Base-by-base conservation (phyloP, 1,284 basidiomycete genomes). In the Mycosarcoma maydis region DNA sequence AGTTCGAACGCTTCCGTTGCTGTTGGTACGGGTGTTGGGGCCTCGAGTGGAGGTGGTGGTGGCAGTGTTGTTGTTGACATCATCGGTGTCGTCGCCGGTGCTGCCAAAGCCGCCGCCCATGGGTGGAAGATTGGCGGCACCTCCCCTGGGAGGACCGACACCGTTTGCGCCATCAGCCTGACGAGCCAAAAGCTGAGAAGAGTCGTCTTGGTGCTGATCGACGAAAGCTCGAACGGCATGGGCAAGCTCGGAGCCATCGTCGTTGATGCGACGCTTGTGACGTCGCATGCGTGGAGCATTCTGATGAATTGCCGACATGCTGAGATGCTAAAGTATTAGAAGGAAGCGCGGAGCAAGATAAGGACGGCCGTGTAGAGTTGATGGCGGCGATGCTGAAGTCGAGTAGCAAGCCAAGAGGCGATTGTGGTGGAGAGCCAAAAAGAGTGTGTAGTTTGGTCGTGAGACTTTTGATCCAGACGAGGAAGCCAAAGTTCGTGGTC, bases 221-320 rank as follows among this genome's bases (percentile, higher is more conserved):
- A 59, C 36, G 16, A 54, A 69, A 19, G 45, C 30, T 3, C 66
- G 50, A 20, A 69, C 66, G 26, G 58, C 59, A 30, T 56, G 34
- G 8, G 57, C 53, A 26, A 70, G 52, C 4, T 59, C 23, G n/a
- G 53, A 58, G 32, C 54, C 61, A 24, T 72, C 69, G 41, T 65
- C 64, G 32, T 55, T 56, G 67, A 70, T 54, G 47, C 67, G 67
- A 49, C 67, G 67, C 55, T 64, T 70, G 54, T 74, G 72, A 55
- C 72, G 72, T 27, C 58, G 45, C 68, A 72, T 60, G 7, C 60
- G 60, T 29, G 56, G 65, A 32, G 55, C 37, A 42, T 66, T 66
- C 32, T 59, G 56, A 33, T 62, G 42, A 23, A 30, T 42, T 1
- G 36, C 20, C 6, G 56, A 59, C 55, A 59, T 64, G 48, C 27